phyloP scores from a whole-genome alignment of 2,329 filamentous ascomycete species.

The Gnomoniopsis sp. region DNA sequence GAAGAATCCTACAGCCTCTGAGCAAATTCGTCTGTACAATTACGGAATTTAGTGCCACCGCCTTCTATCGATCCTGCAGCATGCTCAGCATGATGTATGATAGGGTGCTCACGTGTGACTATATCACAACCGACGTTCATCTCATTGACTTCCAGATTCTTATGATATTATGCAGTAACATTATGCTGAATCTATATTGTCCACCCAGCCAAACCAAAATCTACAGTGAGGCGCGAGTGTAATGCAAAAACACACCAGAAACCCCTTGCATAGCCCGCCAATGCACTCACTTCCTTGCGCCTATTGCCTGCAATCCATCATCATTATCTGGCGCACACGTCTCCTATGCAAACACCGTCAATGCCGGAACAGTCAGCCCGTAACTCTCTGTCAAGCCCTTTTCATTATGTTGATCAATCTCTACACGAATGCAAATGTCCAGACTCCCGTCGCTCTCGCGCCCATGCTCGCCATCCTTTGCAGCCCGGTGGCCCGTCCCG shows the following conservation, averaged over 20 bases:
- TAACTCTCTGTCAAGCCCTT: slow-evolving; percentile 79
- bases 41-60: too few species aligned
- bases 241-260: neutral
- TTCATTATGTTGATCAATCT: slow-evolving; percentile 79
- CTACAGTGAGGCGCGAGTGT: neutral
- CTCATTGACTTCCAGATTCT: too few species aligned
- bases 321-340: neutral
- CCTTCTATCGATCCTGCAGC: too few species aligned
- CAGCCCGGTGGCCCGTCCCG: slow-evolving; percentile 75
- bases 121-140: too few species aligned
- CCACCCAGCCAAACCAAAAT: neutral
- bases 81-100: too few species aligned
- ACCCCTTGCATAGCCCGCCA: neutral
- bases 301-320: neutral
- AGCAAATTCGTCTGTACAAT: too few species aligned
- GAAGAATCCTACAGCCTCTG: too few species aligned
- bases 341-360: slow-evolving; percentile 32
- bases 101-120: too few species aligned
- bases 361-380: slow-evolving; percentile 76
- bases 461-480: slow-evolving; percentile 51
- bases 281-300: neutral
- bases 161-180: neutral
- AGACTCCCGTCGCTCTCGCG: slow-evolving; percentile 58
- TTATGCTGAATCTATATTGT: neutral
- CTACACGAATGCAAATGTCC: slow-evolving; percentile 82